phyloP scores from a whole-genome alignment of 2,329 filamentous ascomycete genomes.

The Magnaporthiopsis rhizophila region DNA sequence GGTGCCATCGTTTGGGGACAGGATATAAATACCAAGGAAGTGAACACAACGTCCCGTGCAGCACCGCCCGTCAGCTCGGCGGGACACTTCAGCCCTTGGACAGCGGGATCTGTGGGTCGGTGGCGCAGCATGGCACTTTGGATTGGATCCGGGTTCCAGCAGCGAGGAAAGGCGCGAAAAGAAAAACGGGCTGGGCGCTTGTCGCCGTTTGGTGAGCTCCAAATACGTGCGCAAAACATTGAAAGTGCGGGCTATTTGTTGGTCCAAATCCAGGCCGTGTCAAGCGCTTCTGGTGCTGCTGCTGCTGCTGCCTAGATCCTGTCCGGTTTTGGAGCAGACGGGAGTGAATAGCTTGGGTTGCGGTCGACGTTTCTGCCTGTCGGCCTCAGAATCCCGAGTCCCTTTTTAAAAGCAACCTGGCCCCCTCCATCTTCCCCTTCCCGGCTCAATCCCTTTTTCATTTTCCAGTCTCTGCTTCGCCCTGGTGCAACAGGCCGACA shows the following conservation, averaged over 20 bases:
- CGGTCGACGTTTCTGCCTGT: background rate
- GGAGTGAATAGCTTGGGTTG: too few relatives aligned
- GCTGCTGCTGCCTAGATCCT: background rate
- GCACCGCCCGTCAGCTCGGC: too few relatives aligned
- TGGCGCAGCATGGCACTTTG: background rate
- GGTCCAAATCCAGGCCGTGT: background rate
- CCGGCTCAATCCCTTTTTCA: background rate
- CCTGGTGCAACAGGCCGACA: background rate
- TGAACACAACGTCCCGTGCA: too few relatives aligned
- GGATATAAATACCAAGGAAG: background rate
- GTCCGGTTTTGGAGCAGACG: background rate
- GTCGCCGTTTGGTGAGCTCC: background rate
- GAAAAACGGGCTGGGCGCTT: background rate
- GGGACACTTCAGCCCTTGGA: background rate
- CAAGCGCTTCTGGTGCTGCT: background rate
- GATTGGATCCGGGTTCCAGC: background rate
- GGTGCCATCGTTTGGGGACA: background rate
- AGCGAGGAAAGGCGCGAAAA: background rate
- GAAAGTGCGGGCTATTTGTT: background rate
- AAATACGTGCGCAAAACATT: too few relatives aligned
- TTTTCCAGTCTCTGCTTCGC: background rate
- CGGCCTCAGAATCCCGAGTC: background rate
- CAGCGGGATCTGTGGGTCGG: background rate
- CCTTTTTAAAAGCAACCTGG: background rate
- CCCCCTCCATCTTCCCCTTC: background rate